Percentiles rank a stretch among this genome's conserved stretches.
Evolutionary conservation across 352 stramenopile species (phyloP).

Genomic region (Pythium angustatum): DNA sequence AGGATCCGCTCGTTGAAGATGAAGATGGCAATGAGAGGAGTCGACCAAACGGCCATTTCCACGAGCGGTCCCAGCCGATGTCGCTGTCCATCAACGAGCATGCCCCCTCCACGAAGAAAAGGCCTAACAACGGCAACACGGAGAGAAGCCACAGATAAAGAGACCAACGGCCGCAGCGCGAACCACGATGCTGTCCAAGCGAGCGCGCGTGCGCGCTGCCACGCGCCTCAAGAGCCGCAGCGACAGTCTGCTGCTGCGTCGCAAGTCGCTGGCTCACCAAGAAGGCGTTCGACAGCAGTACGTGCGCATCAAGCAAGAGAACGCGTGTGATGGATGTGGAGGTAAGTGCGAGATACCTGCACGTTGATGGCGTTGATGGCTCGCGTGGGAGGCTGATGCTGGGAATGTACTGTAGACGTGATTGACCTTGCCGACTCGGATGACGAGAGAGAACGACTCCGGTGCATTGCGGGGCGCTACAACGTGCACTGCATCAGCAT

Average conservation of each 20-base stretch:
- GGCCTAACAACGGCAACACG: too few species aligned
- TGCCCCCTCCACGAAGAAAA: too few species aligned
- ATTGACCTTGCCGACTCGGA: constrained; percentile 11
- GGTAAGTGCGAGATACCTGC: not conserved
- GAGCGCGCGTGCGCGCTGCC: not conserved
- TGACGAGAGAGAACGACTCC: not conserved
- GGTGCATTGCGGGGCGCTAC: not conserved
- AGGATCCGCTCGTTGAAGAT: constrained; percentile 2
- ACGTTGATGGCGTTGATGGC: not conserved
- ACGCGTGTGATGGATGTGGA: not conserved
- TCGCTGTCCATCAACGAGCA: constrained; percentile 8
- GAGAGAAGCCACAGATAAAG: not conserved
- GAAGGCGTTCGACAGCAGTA: not conserved
- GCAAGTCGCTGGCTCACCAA: not conserved
- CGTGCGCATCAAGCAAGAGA: constrained; percentile 9
- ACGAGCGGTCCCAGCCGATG: constrained; percentile 5
- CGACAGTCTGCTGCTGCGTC: not conserved
- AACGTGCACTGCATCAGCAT: not conserved
- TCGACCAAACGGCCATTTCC: constrained; percentile 1
- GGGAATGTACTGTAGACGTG: not conserved
- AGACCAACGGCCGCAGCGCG: not conserved
- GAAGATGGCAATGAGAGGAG: not conserved
- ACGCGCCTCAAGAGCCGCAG: not conserved
- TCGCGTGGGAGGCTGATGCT: not conserved
- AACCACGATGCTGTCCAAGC: not conserved